Percentiles rank a stretch among this genome's conserved stretches.
Evolutionary conservation across 148 eudicot species (phyloP).

Genomic region (Heliamphora exappendiculata): DNA sequence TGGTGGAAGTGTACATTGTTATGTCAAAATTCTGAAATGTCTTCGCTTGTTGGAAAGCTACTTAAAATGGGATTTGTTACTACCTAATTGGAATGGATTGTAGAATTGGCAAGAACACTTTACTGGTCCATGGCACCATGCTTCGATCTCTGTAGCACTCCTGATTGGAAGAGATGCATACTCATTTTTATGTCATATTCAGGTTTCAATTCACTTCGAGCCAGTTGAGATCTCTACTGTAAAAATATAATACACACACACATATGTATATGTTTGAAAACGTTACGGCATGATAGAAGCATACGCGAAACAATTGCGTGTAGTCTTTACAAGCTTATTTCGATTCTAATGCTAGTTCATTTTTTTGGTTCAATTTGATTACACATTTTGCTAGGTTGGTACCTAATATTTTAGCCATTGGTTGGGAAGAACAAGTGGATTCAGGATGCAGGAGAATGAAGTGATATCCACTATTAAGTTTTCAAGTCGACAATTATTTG

Average conservation of each 20-base stretch:
- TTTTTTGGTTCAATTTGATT: not conserved
- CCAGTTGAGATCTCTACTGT: too few relatives aligned
- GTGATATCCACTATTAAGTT: not conserved
- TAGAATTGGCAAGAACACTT: not conserved
- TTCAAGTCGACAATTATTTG: not conserved
- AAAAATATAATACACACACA: too few relatives aligned
- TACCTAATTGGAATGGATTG: not conserved
- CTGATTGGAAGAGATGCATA: not conserved
- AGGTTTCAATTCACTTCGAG: not conserved
- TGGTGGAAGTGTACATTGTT: not conserved
- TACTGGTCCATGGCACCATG: not conserved
- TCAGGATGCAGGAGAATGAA: not conserved
- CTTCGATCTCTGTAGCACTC: not conserved
- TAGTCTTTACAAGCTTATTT: not conserved
- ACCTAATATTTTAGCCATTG: not conserved
- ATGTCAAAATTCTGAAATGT: not conserved
- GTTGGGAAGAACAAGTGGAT: not conserved
- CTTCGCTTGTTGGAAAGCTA: not conserved
- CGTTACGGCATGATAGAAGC: not conserved
- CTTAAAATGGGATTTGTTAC: not conserved
- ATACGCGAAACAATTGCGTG: not conserved
- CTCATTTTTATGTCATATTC: not conserved
- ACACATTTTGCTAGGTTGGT: not conserved
- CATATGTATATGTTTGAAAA: too few relatives aligned
- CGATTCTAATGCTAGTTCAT: not conserved